Conservation (phyloP, 441 rosid genomes). For the Brassica hybrid region DNA sequence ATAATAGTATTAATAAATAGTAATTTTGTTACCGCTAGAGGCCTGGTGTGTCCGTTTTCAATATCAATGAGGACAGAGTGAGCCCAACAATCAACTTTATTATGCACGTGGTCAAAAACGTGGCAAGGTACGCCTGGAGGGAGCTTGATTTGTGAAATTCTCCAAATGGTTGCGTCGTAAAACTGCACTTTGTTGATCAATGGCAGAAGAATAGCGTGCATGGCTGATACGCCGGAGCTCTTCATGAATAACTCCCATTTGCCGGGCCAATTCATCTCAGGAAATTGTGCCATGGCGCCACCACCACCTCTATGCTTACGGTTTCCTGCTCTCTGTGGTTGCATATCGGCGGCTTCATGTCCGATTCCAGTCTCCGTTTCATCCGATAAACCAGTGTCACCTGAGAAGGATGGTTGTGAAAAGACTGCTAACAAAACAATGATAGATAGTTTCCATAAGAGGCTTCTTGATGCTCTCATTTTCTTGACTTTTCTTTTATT, state of each 20-base stretch:
- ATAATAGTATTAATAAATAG: not conserved
- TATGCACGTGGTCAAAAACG: slow-evolving; percentile 27
- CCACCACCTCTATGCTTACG: not conserved
- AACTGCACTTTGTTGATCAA: slow-evolving; percentile 54
- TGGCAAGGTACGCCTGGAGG: slow-evolving; percentile 51
- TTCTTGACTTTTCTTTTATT: not conserved
- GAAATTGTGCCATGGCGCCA: not conserved
- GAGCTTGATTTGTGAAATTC: slow-evolving; percentile 47
- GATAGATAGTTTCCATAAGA: slow-evolving; percentile 32
- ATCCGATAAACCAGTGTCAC: not conserved
- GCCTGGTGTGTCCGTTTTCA: slow-evolving; percentile 41
- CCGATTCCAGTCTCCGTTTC: not conserved
- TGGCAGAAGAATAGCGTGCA: slow-evolving; percentile 71
- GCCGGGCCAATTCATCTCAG: slow-evolving; percentile 43
- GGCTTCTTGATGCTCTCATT: slow-evolving; percentile 33
- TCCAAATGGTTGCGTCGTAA: slow-evolving; percentile 71
- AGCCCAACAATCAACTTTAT: slow-evolving; percentile 53
- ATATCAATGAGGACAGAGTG: slow-evolving; percentile 60
- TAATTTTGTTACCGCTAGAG: slow-evolving; percentile 41
- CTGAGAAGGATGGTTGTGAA: not conserved
- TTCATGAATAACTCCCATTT: slow-evolving; percentile 52
- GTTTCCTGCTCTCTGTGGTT: too few species aligned
- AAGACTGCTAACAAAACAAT: slow-evolving; percentile 22
- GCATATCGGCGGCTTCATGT: too few species aligned
- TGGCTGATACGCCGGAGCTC: slow-evolving; percentile 71